phyloP scores from a whole-genome alignment of 345 rosid genomes.

The Schrenkiella parvula region DNA sequence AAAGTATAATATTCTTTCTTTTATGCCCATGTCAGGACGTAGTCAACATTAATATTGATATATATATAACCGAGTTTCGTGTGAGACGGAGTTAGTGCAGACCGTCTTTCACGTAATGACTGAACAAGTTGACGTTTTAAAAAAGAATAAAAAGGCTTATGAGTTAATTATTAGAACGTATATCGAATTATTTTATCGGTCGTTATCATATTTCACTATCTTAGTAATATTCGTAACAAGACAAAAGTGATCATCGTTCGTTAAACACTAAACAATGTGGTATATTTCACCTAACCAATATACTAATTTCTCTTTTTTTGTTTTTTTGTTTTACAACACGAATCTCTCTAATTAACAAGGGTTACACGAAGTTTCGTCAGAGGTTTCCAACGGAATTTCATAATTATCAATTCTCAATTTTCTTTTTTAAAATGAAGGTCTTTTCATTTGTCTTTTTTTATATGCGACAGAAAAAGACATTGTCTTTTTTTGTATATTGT shows the following conservation, averaged over 20 bases:
- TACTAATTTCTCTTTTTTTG: not conserved
- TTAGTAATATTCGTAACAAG: not conserved
- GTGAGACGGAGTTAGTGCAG: not conserved
- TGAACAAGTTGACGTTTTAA: constrained; percentile 1
- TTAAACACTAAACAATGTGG: not conserved
- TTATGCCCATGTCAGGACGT: not conserved
- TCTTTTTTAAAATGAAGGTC: not conserved
- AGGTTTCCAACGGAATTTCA: not conserved
- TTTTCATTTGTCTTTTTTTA: not conserved
- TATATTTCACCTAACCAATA: not conserved
- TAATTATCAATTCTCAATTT: not conserved
- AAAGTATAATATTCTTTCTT: too few species aligned
- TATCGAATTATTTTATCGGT: not conserved
- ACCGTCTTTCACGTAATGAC: constrained; percentile 9
- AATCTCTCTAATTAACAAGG: not conserved
- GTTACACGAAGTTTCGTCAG: not conserved
- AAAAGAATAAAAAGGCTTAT: not conserved
- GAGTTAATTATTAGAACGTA: not conserved
- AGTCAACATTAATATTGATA: not conserved
- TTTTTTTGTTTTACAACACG: too few species aligned
- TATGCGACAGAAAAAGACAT: not conserved
- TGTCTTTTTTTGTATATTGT: not conserved
- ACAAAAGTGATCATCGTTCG: not conserved
- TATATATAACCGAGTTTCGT: not conserved
- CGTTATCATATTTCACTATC: too few species aligned